Base-by-base conservation (phyloP, 331 rosid species). In the Cydonia oblonga region DNA sequence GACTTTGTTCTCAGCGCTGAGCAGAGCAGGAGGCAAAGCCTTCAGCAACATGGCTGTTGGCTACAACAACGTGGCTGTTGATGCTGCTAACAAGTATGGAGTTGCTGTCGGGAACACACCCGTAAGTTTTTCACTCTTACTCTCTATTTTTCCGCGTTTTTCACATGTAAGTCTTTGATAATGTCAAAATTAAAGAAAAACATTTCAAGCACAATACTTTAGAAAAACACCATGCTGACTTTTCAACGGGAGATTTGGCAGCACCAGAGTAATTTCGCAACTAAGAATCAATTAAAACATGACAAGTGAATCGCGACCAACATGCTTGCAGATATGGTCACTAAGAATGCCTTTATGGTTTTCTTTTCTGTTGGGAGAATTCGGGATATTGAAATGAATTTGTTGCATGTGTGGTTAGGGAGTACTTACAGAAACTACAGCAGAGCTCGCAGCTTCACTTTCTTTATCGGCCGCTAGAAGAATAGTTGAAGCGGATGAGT, bases 61-160 rank as follows among this genome's bases (percentile, higher is more conserved):
- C 65, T 95, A 91, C 65, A 95, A 95, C 67, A 88, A 88, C 78
- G 99, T 95, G 20, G 89, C 89, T 87, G 96, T 91, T 65, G 69
- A 82, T 75, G 97, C 96, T 83, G 97, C 98, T 49, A 93, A 79
- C 75, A 93, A 93, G 84, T 74, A 91, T 30, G 97, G 97, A 72
- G 87, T 93, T 86, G 96, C 98, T 78, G 96, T 93, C 72, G 98
- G 98, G 77, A 93, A 91, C 82, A 93, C 98, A 74, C 98, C 98
- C 52, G 98, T 93, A 80, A 84, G 90, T 73, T 73, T 75, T 63
- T 64, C 28, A 52, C 70, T 25, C 33, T 63, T n/a, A n/a, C 30
- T 40, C 7, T 33, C 7, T 29, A 12, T 11, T 64, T 15, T 49
- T 44, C 8, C 0, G 6, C 9, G 0, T 52, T 9, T 19, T 20